A percentile compares a stretch with the other conserved stretches of the same genome.
These are phyloP conservation scores for Cercospora zeina DNA, from an alignment of 2,329 filamentous ascomycete species.

Conservation along the genomic window DNA sequence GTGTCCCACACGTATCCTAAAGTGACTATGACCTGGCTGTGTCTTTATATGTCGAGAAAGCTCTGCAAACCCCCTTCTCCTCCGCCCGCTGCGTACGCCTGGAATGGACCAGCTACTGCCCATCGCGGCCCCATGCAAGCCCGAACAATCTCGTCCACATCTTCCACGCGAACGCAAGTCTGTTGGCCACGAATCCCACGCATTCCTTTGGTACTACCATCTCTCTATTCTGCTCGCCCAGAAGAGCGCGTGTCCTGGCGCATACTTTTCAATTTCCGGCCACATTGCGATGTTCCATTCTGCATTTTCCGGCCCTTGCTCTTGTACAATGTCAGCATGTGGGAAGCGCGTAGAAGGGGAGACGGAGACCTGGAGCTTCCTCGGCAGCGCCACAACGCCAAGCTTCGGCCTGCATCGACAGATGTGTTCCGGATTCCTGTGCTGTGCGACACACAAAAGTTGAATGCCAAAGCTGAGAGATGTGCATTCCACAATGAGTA, in stretches of 20 bases:
- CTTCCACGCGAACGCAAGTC: slow-evolving; percentile 59
- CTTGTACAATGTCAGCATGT: slow-evolving; percentile 57
- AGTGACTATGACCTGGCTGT: no score
- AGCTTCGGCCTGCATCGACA: no score
- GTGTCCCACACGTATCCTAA: no score
- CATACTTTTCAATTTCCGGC: slow-evolving; percentile 52
- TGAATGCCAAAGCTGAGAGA: background rate
- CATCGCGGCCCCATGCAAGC: slow-evolving; percentile 56
- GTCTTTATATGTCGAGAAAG: slow-evolving; percentile 58
- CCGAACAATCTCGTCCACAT: slow-evolving; percentile 56
- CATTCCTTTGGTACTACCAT: slow-evolving; percentile 56
- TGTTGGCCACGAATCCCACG: slow-evolving; percentile 59
- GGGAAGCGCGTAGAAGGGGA: no score
- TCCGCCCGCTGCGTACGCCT: slow-evolving; percentile 60
- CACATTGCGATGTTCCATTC: slow-evolving; percentile 56
- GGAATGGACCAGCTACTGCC: slow-evolving; percentile 59
- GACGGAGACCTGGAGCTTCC: no score
- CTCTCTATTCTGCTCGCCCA: slow-evolving; percentile 52
- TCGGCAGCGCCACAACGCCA: no score
- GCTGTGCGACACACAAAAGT: background rate
- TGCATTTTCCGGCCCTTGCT: slow-evolving; percentile 59
- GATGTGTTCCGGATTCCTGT: no score
- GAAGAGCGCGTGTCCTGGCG: slow-evolving; percentile 50
- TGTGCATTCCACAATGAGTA: background rate
- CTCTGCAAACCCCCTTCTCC: slow-evolving; percentile 54